Evolutionary conservation across 306 rosid species (phyloP), one percentile per base, ranked within the genome.

Genomic region (Fragaria nilgerrensis): DNA sequence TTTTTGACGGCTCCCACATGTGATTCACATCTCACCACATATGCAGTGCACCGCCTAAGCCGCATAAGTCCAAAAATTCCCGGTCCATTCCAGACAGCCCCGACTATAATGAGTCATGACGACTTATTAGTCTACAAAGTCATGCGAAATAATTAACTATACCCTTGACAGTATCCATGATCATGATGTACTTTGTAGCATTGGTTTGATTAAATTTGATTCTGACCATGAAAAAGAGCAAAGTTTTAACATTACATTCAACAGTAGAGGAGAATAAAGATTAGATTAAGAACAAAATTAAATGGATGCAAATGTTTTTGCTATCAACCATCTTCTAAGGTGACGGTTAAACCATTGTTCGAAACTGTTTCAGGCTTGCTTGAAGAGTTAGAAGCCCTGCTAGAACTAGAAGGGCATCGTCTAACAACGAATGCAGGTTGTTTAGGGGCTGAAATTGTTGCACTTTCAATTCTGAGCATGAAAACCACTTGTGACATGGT

Each of bases 321-420:
- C 68, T 90, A 90, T 79, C 96, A 74, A 17, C 94, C 97, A 50
- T 79, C 56, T 80, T 92, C 86, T 76, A 90, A 79, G 29, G 96
- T 90, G 76, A 90, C 87, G 6, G 92, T 89, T 81, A 92, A 75
- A 69, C n/a, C n/a, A n/a, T n/a, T n/a, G n/a, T n/a, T n/a, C n/a
- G n/a, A n/a, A n/a, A n/a, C n/a, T n/a, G n/a, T n/a, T n/a, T n/a
- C n/a, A n/a, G n/a, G n/a, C n/a, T n/a, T n/a, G n/a, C n/a, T n/a
- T n/a, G n/a, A n/a, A n/a, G n/a, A n/a, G n/a, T n/a, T n/a, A n/a
- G n/a, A n/a, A n/a, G n/a, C n/a, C n/a, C n/a, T n/a, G n/a, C n/a
- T n/a, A n/a, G n/a, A n/a, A n/a, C n/a, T n/a, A n/a, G n/a, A n/a
- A n/a, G n/a, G n/a, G n/a, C n/a, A n/a, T n/a, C n/a, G n/a, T n/a